Evolutionary conservation across 2,329 filamentous ascomycete species (phyloP).

Genomic region (Penicillium sp.): DNA sequence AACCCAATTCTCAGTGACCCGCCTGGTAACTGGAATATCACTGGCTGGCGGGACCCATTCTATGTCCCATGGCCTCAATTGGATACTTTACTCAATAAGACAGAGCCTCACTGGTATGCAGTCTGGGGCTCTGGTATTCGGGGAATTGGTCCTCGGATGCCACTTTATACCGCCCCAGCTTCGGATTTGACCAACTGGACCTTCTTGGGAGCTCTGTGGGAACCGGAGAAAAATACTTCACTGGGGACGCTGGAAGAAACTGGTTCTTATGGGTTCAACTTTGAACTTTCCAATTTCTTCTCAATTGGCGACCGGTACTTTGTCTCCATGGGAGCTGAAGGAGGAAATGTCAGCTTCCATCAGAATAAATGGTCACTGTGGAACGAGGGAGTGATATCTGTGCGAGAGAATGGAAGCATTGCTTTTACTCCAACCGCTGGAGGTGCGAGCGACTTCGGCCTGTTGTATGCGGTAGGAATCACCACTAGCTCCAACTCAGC

Average conservation of each 20-base stretch:
- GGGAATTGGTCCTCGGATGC: slow-evolving; percentile 13
- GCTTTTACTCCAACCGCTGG: slow-evolving; percentile 14
- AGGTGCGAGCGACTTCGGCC: slow-evolving; percentile 13
- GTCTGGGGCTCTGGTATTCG: slow-evolving; percentile 16
- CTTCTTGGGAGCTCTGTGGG: slow-evolving; percentile 17
- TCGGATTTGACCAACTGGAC: slow-evolving; percentile 16
- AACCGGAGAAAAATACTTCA: slow-evolving; percentile 14
- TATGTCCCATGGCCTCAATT: slow-evolving; percentile 9
- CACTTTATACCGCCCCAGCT: slow-evolving; percentile 11
- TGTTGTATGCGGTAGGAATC: slow-evolving; percentile 14
- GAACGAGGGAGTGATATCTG: slow-evolving; percentile 15
- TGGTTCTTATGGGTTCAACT: slow-evolving; percentile 16
- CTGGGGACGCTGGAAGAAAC: slow-evolving; percentile 12
- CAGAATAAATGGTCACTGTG: slow-evolving; percentile 13
- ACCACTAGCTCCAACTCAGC: neutral
- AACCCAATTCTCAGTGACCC: slow-evolving; percentile 14
- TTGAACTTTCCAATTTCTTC: slow-evolving; percentile 20
- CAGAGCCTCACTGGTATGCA: slow-evolving; percentile 15
- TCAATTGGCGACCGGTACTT: slow-evolving; percentile 15
- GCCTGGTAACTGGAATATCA: slow-evolving; percentile 14
- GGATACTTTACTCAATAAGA: slow-evolving; percentile 7
- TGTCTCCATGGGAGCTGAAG: slow-evolving; percentile 18
- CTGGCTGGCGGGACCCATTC: slow-evolving; percentile 17
- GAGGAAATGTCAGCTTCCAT: slow-evolving; percentile 15
- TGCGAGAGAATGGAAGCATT: slow-evolving; percentile 13